Conservation (phyloP, 768 basidiomycete genomes). For the Leucogyrophana mollusca region DNA sequence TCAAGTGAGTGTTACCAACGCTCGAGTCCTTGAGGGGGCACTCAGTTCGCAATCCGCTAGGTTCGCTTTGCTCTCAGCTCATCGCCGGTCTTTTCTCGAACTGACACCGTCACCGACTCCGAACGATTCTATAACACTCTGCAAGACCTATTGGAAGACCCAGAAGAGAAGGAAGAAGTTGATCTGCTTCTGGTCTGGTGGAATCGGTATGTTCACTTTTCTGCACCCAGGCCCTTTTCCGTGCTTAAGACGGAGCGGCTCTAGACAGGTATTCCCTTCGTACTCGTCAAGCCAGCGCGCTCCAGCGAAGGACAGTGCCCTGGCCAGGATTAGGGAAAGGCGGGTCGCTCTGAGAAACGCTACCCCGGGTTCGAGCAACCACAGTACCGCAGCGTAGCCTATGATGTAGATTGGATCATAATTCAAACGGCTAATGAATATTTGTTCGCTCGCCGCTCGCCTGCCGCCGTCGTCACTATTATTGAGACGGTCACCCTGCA, state of each 20-base stretch:
- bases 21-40: slow-evolving; percentile 5
- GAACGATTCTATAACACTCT: slow-evolving; percentile 13
- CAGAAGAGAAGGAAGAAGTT: slow-evolving; percentile 8
- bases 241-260: not conserved
- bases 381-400: no score
- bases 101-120: slow-evolving; percentile 12
- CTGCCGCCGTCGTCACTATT: no score
- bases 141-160: slow-evolving; percentile 11
- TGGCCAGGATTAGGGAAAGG: slow-evolving; percentile 3
- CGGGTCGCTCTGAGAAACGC: not conserved
- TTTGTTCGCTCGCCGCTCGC: no score
- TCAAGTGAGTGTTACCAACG: slow-evolving; percentile 7
- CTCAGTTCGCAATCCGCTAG: not conserved
- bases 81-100: slow-evolving; percentile 9
- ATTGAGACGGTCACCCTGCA: no score
- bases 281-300: not conserved
- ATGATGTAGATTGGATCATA: no score
- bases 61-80: slow-evolving; percentile 11
- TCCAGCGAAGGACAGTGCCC: slow-evolving; percentile 1
- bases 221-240: no score
- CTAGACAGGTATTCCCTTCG: slow-evolving; percentile 8
- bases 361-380: no score
- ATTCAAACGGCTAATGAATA: no score
- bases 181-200: slow-evolving; percentile 7
- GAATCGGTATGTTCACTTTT: slow-evolving; percentile 11